Conservation (phyloP, 495 filamentous ascomycete species). For the Chlorociboria aeruginascens region DNA sequence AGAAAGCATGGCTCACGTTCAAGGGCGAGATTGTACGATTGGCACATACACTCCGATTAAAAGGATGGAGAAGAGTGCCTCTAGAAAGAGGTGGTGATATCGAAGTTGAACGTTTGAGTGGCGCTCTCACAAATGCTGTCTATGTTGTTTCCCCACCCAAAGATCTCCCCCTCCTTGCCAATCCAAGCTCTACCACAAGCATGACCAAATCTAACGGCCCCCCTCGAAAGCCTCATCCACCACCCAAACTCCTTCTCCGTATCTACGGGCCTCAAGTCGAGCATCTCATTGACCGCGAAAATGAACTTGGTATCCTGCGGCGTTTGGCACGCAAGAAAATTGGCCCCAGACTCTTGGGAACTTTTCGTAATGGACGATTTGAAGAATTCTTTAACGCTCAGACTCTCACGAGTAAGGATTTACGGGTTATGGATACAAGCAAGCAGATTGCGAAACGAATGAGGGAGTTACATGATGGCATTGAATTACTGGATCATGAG, state of each 20-base stretch:
- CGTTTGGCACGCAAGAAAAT: slow-evolving; percentile 86
- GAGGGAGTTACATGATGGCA: slow-evolving; percentile 88
- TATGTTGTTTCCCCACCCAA: slow-evolving; percentile 83
- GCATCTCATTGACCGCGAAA: slow-evolving; percentile 88
- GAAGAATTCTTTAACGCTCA: slow-evolving; percentile 83
- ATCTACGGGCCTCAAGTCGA: slow-evolving; percentile 95
- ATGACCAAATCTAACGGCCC: slow-evolving; percentile 16
- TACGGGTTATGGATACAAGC: slow-evolving; percentile 72
- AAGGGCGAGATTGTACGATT: slow-evolving; percentile 84
- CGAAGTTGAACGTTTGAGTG: slow-evolving; percentile 74
- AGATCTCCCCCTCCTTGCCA: slow-evolving; percentile 29
- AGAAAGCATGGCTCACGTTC: slow-evolving; percentile 65
- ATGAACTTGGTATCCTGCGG: slow-evolving; percentile 75
- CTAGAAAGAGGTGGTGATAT: slow-evolving; percentile 61
- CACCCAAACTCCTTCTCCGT: slow-evolving; percentile 68
- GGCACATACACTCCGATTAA: slow-evolving; percentile 76
- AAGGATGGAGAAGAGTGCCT: slow-evolving; percentile 78
- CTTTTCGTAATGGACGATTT: slow-evolving; percentile 91
- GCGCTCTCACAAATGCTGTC: slow-evolving; percentile 89
- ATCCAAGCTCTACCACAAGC: slow-evolving; percentile 15
- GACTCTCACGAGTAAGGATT: slow-evolving; percentile 62
- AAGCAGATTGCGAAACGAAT: slow-evolving; percentile 97
- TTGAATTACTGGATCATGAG: slow-evolving; percentile 73
- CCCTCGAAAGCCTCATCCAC: slow-evolving; percentile 13
- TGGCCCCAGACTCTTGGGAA: slow-evolving; percentile 84